A percentile compares a stretch with the other conserved stretches of the same genome.
Conservation (phyloP, 2,329 filamentous ascomycete species). For the Sporothrix schenckii region DNA sequence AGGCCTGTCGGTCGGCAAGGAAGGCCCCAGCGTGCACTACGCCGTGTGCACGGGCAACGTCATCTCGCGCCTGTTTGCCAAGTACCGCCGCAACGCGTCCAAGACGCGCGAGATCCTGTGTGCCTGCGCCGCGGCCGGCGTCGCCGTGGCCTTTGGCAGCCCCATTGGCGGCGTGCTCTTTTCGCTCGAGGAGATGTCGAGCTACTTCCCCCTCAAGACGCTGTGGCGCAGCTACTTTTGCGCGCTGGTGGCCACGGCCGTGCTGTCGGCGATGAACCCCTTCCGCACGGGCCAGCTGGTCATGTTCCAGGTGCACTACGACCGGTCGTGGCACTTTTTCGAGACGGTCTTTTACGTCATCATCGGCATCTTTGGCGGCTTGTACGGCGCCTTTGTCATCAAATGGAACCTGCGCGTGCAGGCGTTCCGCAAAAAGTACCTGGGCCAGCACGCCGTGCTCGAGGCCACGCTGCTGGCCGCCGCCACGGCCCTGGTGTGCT, state of each 20-base stretch:
- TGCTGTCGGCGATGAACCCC: slow-evolving; percentile 93
- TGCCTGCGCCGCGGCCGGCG: slow-evolving; percentile 90
- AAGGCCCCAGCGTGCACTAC: slow-evolving; percentile 98
- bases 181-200: slow-evolving; percentile 97
- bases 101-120: slow-evolving; percentile 95
- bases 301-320: slow-evolving; percentile 98
- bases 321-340: slow-evolving; percentile 97
- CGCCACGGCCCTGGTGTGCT: slow-evolving; percentile 88
- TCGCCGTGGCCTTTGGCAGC: slow-evolving; percentile 95
- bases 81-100: slow-evolving; percentile 87
- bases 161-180: slow-evolving; percentile 97
- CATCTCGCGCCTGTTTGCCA: slow-evolving; percentile 87
- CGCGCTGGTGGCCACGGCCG: slow-evolving; percentile 89
- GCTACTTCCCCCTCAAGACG: slow-evolving; percentile 93
- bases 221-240: slow-evolving; percentile 99
- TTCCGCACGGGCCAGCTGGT: slow-evolving; percentile 96
- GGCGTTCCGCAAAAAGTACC: slow-evolving; percentile 90
- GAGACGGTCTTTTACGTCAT: slow-evolving; percentile 91
- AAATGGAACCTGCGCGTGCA: slow-evolving; percentile 94
- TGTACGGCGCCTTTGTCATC: slow-evolving; percentile 96
- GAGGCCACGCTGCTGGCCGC: slow-evolving; percentile 84
- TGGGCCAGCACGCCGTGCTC: slow-evolving; percentile 78
- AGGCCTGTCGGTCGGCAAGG: slow-evolving; percentile 92
- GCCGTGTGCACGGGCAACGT: slow-evolving; percentile 97
- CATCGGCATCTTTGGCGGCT: slow-evolving; percentile 87